A percentile compares a stretch with the other conserved stretches of the same genome.
Conservation (phyloP, 1,284 basidiomycete genomes). For the Cryptococcus sp. region DNA sequence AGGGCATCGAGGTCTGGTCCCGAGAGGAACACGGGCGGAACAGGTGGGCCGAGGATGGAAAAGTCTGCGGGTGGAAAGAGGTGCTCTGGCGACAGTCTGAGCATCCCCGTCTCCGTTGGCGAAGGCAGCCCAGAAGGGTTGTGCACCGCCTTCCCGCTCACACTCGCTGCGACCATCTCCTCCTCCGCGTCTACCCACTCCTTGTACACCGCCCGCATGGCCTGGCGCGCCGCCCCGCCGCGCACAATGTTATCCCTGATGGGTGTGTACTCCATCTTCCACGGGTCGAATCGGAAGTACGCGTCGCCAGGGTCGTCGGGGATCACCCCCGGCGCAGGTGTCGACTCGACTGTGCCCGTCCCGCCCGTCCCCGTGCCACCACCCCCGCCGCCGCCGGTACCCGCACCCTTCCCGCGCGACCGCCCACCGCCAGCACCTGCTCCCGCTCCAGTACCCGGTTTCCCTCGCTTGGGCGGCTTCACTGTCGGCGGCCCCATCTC, state of each 20-base stretch:
- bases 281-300: conserved; percentile 39
- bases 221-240: conserved; percentile 26
- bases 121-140: conserved; percentile 43
- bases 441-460: no score
- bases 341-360: conserved; percentile 6
- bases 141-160: conserved; percentile 17
- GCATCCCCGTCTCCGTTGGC: conserved; percentile 41
- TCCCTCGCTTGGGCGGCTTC: not conserved
- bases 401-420: no score
- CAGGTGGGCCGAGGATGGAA: conserved; percentile 48
- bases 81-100: conserved; percentile 35
- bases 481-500: not conserved
- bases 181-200: conserved; percentile 44
- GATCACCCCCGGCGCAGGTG: conserved; percentile 15
- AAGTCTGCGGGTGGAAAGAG: conserved; percentile 49
- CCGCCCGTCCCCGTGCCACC: no score
- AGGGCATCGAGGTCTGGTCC: conserved; percentile 32
- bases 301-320: conserved; percentile 33
- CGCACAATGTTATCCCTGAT: conserved; percentile 43
- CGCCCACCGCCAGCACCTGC: no score
- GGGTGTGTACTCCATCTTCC: conserved; percentile 48
- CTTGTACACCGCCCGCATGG: conserved; percentile 33
- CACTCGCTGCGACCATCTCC: conserved; percentile 13
- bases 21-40: conserved; percentile 45
- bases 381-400: no score